phyloP scores from a whole-genome alignment of 768 basidiomycete species.

The Amanita molliuscula region DNA sequence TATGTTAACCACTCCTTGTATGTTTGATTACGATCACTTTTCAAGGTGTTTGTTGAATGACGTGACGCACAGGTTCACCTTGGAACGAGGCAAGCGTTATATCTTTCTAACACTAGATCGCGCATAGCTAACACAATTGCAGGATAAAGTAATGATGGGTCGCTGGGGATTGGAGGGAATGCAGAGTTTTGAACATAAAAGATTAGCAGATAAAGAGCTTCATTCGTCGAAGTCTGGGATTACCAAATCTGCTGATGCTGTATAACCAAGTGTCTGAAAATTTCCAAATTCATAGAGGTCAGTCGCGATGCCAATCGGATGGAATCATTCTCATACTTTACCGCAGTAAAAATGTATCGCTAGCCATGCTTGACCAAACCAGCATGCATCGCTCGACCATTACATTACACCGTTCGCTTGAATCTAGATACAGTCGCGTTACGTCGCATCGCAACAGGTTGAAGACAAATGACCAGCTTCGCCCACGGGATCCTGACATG shows the following conservation, averaged over 20 bases:
- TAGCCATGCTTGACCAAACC: background rate
- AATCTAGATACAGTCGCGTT: conserved; percentile 7
- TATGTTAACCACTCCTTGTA: conserved; percentile 96
- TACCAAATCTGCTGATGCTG: background rate
- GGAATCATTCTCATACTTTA: background rate
- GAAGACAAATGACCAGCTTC: conserved; percentile 4
- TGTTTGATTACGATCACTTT: conserved; percentile 8
- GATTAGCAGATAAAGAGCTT: conserved; percentile 46
- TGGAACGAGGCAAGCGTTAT: conserved; percentile 72
- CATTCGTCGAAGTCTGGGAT: conserved; percentile 11
- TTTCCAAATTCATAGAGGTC: background rate
- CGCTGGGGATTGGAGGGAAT: conserved; percentile 92
- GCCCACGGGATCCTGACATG: background rate
- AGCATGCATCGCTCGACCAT: background rate
- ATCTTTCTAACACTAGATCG: conserved; percentile 1
- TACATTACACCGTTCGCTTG: conserved; percentile 2
- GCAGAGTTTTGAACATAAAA: conserved; percentile 75
- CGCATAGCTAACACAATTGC: conserved; percentile 9
- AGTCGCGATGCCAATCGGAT: background rate
- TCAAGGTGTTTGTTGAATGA: background rate
- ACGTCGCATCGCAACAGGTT: conserved; percentile 8
- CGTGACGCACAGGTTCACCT: conserved; percentile 51
- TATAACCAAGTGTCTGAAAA: background rate
- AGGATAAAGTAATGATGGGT: conserved; percentile 91
- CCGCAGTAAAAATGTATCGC: background rate